Evolutionary conservation across 306 rosid genomes (phyloP).

Genomic region (Corylus avellana): DNA sequence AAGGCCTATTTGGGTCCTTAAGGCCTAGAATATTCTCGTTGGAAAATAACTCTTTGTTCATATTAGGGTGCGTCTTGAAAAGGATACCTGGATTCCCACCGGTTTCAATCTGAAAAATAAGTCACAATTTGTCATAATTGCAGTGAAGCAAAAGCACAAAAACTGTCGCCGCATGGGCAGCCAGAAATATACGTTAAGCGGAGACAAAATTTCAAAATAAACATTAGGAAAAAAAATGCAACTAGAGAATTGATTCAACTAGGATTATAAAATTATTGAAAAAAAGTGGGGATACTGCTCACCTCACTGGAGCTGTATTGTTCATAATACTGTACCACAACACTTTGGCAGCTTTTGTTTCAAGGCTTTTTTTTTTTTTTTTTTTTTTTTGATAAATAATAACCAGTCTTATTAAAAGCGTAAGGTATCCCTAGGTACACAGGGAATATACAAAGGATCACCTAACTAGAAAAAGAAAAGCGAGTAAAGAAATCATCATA

Average conservation of each 20-base stretch:
- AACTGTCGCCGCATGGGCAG: neutral
- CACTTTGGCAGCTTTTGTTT: too few relatives aligned
- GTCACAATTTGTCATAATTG: neutral
- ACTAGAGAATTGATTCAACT: neutral
- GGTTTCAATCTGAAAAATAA: constrained; percentile 69
- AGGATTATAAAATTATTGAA: too few relatives aligned
- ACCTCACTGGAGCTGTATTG: too few relatives aligned
- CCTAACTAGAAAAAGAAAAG: too few relatives aligned
- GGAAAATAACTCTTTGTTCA: constrained; percentile 91
- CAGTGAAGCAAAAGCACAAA: constrained; percentile 24
- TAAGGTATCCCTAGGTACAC: too few relatives aligned
- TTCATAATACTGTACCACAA: too few relatives aligned
- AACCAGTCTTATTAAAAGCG: too few relatives aligned
- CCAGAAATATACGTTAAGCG: neutral
- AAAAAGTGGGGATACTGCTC: too few relatives aligned
- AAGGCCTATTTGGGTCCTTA: constrained; percentile 83
- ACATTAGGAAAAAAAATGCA: neutral
- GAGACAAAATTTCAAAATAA: neutral
- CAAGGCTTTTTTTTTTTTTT: too few relatives aligned
- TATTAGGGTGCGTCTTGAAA: constrained; percentile 98
- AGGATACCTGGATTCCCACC: constrained; percentile 77
- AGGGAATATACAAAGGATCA: too few relatives aligned
- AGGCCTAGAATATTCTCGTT: constrained; percentile 66
- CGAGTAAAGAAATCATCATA: too few relatives aligned
- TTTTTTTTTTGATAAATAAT: too few relatives aligned